Evolutionary conservation across 805 yeast genomes (phyloP), one percentile per base, ranked within the genome.

Genomic region (Cephaloascus albidus): DNA sequence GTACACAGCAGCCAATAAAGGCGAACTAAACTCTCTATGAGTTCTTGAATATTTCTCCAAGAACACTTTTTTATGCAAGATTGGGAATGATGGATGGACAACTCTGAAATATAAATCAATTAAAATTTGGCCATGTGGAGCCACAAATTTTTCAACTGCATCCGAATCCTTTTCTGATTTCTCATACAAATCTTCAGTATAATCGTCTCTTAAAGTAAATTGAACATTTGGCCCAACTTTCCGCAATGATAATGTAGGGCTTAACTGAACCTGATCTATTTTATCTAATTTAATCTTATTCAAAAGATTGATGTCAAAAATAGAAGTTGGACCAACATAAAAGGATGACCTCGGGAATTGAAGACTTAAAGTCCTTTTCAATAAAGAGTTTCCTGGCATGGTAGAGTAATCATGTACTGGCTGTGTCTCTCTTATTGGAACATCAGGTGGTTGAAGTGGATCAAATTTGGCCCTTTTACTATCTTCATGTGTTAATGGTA

Each of bases 261-360:
- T 76, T 37, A 90, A 60, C 51, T 80, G 85, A 16, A 88, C 81
- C 55, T 87, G 96, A 52, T 85, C 95, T 35, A 83, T 76, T 46
- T 81, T 81, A 56, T 79, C 82, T 20, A 80, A 56, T 23, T 69
- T 73, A 28, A 86, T 76, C 33, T 73, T 62, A 43, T 83, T 81
- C 17, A 90, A 65, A 19, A 90, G 67, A 12, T 75, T 69, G 19
- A 76, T 67, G 55, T 90, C 97, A 54, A 81, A 86, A 20, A 85
- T 70, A 15, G 96, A 87, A 0, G 95, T 84, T 1, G 95, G 80
- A 1, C 97, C 97, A 17, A 89, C 81, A 50, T 78, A 84, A 51
- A 86, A 86, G 16, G 95, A 82, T 0, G 96, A 87, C 41, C 96
- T 65, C 1, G 97, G 96, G 50, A 80, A 86, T 54, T 87, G 96